These are phyloP conservation scores for Fusarium nurragi DNA, from an alignment of 2,329 filamentous ascomycete genomes.

Conservation along the genomic window DNA sequence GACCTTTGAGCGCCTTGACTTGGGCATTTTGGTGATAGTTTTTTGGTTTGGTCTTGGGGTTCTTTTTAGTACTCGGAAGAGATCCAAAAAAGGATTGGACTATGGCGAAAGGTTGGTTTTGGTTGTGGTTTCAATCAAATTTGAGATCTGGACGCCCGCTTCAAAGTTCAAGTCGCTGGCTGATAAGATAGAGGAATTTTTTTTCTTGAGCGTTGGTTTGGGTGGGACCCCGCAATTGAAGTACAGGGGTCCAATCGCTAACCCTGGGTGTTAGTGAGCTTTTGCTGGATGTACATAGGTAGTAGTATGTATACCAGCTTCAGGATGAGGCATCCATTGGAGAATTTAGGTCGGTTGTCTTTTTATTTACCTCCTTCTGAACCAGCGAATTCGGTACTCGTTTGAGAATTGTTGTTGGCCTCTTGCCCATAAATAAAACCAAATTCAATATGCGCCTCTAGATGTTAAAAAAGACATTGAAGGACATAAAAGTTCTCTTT, in stretches of 20 bases:
- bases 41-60: neutral
- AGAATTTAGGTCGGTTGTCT: too few relatives aligned
- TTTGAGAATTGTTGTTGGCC: too few relatives aligned
- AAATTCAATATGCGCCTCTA: neutral
- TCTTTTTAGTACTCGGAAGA: neutral
- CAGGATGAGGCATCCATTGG: too few relatives aligned
- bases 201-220: conserved; percentile 27
- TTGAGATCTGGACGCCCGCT: conserved; percentile 17
- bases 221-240: conserved; percentile 43
- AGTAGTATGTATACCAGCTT: too few relatives aligned
- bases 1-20: conserved; percentile 91
- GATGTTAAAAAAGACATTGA: too few relatives aligned
- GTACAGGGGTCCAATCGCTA: conserved; percentile 18
- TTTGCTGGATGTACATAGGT: too few relatives aligned
- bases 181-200: conserved; percentile 51
- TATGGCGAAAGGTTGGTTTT: neutral
- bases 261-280: conserved; percentile 10
- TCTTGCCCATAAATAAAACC: too few relatives aligned
- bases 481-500: too few relatives aligned
- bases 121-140: conserved; percentile 8
- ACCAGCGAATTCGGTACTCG: too few relatives aligned
- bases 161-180: conserved; percentile 16
- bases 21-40: conserved; percentile 74
- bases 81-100: neutral
- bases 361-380: too few relatives aligned